Percentiles rank a stretch among this genome's conserved stretches.
These are phyloP conservation scores for Diplodia sapinea DNA, from an alignment of 2,329 filamentous ascomycete genomes.

Conservation along the genomic window DNA sequence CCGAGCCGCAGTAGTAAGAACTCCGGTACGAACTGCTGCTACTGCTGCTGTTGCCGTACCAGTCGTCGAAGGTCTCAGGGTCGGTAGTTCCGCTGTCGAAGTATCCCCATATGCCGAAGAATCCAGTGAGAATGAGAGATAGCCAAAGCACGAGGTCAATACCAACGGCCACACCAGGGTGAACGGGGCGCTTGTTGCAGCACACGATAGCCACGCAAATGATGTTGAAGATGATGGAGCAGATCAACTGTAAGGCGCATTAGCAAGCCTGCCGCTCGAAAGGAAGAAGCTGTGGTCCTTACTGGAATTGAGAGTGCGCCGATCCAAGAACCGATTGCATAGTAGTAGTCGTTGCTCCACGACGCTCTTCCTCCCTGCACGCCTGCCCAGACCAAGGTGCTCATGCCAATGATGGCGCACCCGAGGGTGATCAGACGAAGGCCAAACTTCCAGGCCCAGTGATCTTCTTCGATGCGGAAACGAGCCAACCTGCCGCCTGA, in stretches of 20 bases:
- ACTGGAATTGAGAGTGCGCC: slow-evolving; percentile 38
- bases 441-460: slow-evolving; percentile 7
- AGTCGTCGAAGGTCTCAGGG: slow-evolving; percentile 33
- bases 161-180: slow-evolving; percentile 45
- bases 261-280: not conserved
- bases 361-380: not conserved
- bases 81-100: slow-evolving; percentile 30
- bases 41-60: slow-evolving; percentile 33
- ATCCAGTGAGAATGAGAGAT: slow-evolving; percentile 39
- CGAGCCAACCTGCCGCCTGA: not conserved
- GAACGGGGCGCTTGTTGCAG: slow-evolving; percentile 38
- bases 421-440: slow-evolving; percentile 4
- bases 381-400: not conserved
- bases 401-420: slow-evolving; percentile 2
- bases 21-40: slow-evolving; percentile 33
- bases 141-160: slow-evolving; percentile 47
- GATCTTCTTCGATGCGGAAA: slow-evolving; percentile 1
- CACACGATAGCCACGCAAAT: slow-evolving; percentile 39
- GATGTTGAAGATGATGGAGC: slow-evolving; percentile 42
- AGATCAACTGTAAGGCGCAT: slow-evolving; percentile 33
- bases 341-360: not conserved
- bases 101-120: slow-evolving; percentile 38
- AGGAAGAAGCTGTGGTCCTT: not conserved
- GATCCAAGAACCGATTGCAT: not conserved
- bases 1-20: slow-evolving; percentile 23